Conservation (phyloP, 306 rosid genomes). For the Fragaria ananassa region DNA sequence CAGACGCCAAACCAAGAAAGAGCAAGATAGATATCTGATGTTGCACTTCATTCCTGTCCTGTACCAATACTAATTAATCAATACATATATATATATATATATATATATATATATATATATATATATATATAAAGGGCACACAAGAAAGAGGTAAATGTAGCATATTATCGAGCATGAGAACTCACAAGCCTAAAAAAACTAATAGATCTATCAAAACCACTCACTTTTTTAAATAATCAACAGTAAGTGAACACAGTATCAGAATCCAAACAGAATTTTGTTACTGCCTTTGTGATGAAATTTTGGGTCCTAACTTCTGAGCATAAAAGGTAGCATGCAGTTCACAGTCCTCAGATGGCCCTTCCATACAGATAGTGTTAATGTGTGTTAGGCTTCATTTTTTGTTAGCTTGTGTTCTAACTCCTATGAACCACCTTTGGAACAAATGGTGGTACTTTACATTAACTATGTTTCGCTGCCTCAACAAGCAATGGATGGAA, state of each 20-base stretch:
- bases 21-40: constrained; percentile 73
- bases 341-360: neutral
- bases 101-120: too few relatives aligned
- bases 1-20: constrained; percentile 78
- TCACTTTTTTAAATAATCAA: neutral
- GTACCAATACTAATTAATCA: constrained; percentile 25
- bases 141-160: neutral
- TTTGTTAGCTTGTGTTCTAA: neutral
- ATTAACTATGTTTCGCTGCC: neutral
- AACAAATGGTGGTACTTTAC: neutral
- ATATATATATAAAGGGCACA: neutral
- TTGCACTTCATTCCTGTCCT: constrained; percentile 84
- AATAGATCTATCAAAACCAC: neutral
- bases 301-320: neutral
- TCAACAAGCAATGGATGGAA: neutral
- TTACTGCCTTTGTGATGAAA: neutral
- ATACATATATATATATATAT: neutral
- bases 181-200: neutral
- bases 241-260: neutral
- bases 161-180: neutral
- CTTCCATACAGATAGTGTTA: neutral
- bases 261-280: neutral
- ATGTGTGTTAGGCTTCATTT: neutral
- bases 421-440: neutral
- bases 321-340: neutral